These are phyloP conservation scores for Larix sibirica DNA, from an alignment of 83 land plant species.

Conservation along the genomic window DNA sequence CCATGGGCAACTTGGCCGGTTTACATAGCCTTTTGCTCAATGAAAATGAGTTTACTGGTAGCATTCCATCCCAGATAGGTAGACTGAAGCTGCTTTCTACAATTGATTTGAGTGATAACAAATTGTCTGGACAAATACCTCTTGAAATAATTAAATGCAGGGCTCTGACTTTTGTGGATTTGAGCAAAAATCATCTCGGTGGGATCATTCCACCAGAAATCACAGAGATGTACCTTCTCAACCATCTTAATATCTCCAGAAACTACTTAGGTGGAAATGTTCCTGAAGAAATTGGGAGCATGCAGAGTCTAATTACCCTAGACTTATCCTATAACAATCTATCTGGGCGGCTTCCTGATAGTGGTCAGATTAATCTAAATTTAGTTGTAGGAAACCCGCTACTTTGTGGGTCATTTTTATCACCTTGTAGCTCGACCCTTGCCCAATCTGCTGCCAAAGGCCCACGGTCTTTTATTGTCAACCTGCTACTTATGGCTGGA, in stretches of 20 bases:
- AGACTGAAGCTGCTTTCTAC: slow-evolving; percentile 30
- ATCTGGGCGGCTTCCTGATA: slow-evolving; percentile 53
- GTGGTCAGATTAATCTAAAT: slow-evolving; percentile 49
- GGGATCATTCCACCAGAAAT: slow-evolving; percentile 65
- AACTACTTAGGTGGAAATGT: slow-evolving; percentile 56
- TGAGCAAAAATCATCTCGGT: slow-evolving; percentile 65
- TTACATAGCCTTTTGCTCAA: slow-evolving; percentile 37
- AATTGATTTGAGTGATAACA: slow-evolving; percentile 56
- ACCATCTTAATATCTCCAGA: slow-evolving; percentile 69
- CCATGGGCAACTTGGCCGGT: slow-evolving; percentile 36
- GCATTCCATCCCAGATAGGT: slow-evolving; percentile 49
- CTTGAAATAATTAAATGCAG: slow-evolving; percentile 45
- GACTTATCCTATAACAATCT: slow-evolving; percentile 82
- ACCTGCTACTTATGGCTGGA: slow-evolving; percentile 57
- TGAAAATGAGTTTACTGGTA: slow-evolving; percentile 56
- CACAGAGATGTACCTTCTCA: slow-evolving; percentile 52
- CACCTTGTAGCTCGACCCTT: slow-evolving; percentile 29
- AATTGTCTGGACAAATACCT: slow-evolving; percentile 55
- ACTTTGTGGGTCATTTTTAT: slow-evolving; percentile 52
- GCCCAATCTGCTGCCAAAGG: slow-evolving; percentile 14
- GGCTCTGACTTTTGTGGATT: slow-evolving; percentile 54
- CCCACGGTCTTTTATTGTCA: slow-evolving; percentile 22
- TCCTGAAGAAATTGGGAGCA: slow-evolving; percentile 56
- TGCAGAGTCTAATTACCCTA: slow-evolving; percentile 59
- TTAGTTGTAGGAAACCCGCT: slow-evolving; percentile 59